phyloP scores from a whole-genome alignment of 495 filamentous ascomycete species.

The Jackrogersella minutella region DNA sequence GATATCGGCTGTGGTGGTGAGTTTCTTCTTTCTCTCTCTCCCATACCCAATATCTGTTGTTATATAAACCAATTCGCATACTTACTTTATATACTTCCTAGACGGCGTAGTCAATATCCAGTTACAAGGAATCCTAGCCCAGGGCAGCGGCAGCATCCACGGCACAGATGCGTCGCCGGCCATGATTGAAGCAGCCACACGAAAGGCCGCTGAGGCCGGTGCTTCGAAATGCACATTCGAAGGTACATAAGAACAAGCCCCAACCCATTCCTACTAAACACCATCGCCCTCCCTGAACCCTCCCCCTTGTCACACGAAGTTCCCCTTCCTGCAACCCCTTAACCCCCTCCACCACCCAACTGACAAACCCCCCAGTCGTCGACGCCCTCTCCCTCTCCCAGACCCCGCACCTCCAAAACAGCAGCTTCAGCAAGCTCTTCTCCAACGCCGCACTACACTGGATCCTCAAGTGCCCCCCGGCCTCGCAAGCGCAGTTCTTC shows the following conservation, averaged over 20 bases:
- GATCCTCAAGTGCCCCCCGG: slow-evolving; percentile 61
- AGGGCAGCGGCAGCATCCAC: slow-evolving; percentile 57
- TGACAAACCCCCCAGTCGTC: slow-evolving; percentile 37
- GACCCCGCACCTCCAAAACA: slow-evolving; percentile 35
- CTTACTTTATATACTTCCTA: slow-evolving; percentile 17
- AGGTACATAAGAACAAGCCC: slow-evolving; percentile 43
- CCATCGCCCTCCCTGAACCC: too few relatives aligned
- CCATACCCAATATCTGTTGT: background rate
- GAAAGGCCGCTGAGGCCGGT: slow-evolving; percentile 35
- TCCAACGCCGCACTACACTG: slow-evolving; percentile 84
- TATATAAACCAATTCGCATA: background rate
- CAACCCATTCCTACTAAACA: background rate
- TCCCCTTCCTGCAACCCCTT: too few relatives aligned
- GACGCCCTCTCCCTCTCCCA: slow-evolving; percentile 46
- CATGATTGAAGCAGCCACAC: slow-evolving; percentile 67
- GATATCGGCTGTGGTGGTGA: slow-evolving; percentile 78
- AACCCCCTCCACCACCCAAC: background rate
- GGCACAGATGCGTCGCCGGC: slow-evolving; percentile 71
- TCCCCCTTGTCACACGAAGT: too few relatives aligned
- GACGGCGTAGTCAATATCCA: slow-evolving; percentile 70
- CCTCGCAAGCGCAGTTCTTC: slow-evolving; percentile 50
- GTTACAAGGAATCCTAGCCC: slow-evolving; percentile 54
- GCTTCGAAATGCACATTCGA: slow-evolving; percentile 53
- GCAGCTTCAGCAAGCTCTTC: slow-evolving; percentile 69
- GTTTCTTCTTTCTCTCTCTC: slow-evolving; percentile 6